Evolutionary conservation across 2,329 filamentous ascomycete species (phyloP), one percentile per base, ranked within the genome.

Genomic region (Sporothrix brunneoviolacea): DNA sequence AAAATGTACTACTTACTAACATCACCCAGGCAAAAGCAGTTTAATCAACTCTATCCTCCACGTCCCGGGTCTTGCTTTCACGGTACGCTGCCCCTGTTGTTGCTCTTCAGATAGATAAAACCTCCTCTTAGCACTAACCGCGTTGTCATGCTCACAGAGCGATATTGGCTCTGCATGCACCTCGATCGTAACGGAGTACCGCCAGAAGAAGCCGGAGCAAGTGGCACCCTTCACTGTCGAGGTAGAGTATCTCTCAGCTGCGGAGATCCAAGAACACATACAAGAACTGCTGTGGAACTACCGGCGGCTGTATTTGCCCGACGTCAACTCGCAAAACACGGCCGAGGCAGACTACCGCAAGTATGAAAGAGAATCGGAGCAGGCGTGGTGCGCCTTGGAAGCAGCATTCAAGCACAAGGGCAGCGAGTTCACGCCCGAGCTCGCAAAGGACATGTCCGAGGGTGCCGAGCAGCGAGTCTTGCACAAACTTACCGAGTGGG

Each of bases 321-420:
- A 47, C 0, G 52, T 59, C 4, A 55, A 61, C 30, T 57, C 55
- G 8, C 47, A 58, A 15, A 40, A 52, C 0, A 59, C 57, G 1
- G 51, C 57, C 4, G 52, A 53, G 9, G 53, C 58, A 9, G 62
- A 65, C 4, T 65, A 65, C 45, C 53, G 47, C 24, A 52, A 52
- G 4, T 62, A 57, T 19, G 53, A 59, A 48, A 48, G 56, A 19
- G 59, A 65, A 48, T 67, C 65, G 1, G 60, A 58, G n/a, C 54
- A 78, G 66, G 60, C 75, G 63, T 52, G 73, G 71, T 59, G 60
- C 59, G 57, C 69, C 56, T 47, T 70, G 22, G 45, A 64, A 48
- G 58, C 68, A 42, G 61, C 68, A 43, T 62, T 68, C 54, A 52
- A 57, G 8, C 62, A 67, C 47, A 54, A 63, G 19, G 32, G 32